phyloP scores from a whole-genome alignment of 139 green algal genomes.

The Closterium sp. region DNA sequence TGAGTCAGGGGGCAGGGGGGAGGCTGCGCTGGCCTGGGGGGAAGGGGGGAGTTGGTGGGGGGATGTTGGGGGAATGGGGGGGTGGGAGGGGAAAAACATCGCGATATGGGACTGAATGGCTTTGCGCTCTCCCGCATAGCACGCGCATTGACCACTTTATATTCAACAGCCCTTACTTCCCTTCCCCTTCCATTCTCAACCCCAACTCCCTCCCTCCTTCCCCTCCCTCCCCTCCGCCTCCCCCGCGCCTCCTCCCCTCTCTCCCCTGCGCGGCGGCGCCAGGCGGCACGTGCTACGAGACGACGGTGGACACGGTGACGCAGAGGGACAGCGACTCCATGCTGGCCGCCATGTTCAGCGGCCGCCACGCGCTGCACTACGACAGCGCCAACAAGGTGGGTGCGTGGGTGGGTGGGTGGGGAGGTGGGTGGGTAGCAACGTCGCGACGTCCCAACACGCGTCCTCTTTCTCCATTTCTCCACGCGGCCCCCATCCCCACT shows the following conservation, averaged over 20 bases:
- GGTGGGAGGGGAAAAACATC: no score
- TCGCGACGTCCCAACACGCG: background rate
- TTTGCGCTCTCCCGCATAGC: background rate
- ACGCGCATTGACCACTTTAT: background rate
- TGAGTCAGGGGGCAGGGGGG: background rate
- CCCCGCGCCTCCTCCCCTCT: no score
- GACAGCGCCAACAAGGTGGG: conserved; percentile 16
- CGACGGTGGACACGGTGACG: conserved; percentile 30
- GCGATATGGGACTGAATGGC: background rate
- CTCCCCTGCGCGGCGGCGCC: background rate
- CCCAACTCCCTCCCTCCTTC: background rate
- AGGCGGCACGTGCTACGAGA: conserved; percentile 20
- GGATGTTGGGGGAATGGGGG: no score
- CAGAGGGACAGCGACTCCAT: conserved; percentile 37
- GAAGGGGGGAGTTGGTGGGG: no score
- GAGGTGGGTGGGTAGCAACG: no score
- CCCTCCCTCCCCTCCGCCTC: background rate
- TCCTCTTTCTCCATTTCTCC: background rate
- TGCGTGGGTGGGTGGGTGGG: background rate
- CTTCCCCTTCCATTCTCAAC: background rate
- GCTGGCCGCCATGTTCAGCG: conserved; percentile 42
- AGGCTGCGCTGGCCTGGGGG: no score
- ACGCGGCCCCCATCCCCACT: background rate
- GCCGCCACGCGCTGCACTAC: conserved; percentile 10
- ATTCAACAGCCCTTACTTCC: background rate